Conservation (phyloP, 805 yeast species). For the Metschnikowia lochheadii region DNA sequence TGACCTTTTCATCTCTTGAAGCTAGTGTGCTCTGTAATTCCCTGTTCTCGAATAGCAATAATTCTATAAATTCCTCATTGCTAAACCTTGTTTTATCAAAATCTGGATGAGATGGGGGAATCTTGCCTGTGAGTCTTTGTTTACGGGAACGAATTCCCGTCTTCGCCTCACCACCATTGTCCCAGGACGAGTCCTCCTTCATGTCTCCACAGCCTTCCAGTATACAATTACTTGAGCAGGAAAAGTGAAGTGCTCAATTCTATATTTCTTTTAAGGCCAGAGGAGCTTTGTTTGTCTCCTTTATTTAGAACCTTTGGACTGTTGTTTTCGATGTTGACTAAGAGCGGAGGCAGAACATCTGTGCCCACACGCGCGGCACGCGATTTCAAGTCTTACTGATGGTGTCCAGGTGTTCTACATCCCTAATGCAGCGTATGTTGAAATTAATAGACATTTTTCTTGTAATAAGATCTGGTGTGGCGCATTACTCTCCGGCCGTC, state of each 20-base stretch:
- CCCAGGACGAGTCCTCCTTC: not conserved
- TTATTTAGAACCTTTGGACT: not conserved
- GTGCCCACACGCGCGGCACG: slow-evolving; percentile 2
- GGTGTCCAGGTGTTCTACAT: slow-evolving; percentile 6
- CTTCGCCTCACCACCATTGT: not conserved
- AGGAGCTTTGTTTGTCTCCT: not conserved
- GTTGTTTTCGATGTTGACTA: not conserved
- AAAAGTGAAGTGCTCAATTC: not conserved
- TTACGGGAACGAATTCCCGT: not conserved
- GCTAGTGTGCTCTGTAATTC: slow-evolving; percentile 25
- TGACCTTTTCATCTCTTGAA: slow-evolving; percentile 6
- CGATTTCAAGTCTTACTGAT: not conserved
- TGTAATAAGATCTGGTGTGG: slow-evolving; percentile 38
- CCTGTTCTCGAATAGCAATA: slow-evolving; percentile 31
- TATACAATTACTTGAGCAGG: not conserved
- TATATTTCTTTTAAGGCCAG: not conserved
- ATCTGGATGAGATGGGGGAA: slow-evolving; percentile 32
- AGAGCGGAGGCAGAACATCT: slow-evolving; percentile 3
- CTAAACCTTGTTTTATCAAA: slow-evolving; percentile 30
- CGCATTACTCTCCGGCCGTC: slow-evolving; percentile 29
- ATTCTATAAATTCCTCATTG: slow-evolving; percentile 32
- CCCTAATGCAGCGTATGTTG: not conserved
- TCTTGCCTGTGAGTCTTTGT: slow-evolving; percentile 2
- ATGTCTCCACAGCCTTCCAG: not conserved
- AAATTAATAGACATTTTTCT: slow-evolving; percentile 17